Evolutionary conservation across 164 flowering plant species (phyloP).

Genomic region (Warburgia ugandensis): DNA sequence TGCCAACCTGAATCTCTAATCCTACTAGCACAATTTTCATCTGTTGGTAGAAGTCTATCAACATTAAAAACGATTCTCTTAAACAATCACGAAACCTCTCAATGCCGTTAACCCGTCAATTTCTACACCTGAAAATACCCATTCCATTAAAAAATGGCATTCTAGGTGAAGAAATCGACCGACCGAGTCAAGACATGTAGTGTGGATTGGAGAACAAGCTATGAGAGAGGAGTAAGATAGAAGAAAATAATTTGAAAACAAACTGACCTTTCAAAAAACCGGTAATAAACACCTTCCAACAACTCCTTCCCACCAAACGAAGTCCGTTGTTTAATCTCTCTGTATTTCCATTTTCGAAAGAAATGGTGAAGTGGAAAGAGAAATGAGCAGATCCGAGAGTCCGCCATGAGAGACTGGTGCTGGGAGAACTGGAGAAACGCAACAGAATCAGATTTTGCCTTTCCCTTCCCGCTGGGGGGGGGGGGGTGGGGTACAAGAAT

Average conservation of each 20-base stretch:
- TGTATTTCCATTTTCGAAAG: constrained; percentile 5
- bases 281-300: constrained; percentile 18
- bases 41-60: too few species aligned
- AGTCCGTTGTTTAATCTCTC: constrained; percentile 7
- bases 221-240: constrained; percentile 20
- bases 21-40: too few species aligned
- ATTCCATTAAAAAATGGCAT: too few species aligned
- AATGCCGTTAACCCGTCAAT: too few species aligned
- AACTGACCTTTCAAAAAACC: constrained; percentile 15
- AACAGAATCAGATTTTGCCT: too few species aligned
- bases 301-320: constrained; percentile 31
- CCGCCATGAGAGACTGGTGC: constrained; percentile 4
- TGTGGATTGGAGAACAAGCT: constrained; percentile 24
- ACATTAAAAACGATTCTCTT: too few species aligned
- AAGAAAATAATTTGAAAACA: constrained; percentile 19
- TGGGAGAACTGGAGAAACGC: constrained; percentile 1
- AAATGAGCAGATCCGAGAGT: constrained; percentile 7
- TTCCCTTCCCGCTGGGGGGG: background rate
- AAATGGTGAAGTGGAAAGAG: constrained; percentile 1
- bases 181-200: background rate
- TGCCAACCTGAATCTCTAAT: too few species aligned
- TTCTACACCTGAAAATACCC: too few species aligned
- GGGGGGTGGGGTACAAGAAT: background rate
- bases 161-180: too few species aligned
- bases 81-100: too few species aligned